Evolutionary conservation across 768 basidiomycete genomes (phyloP), one percentile per base, ranked within the genome.

Genomic region (Rhodotorula toruloides): DNA sequence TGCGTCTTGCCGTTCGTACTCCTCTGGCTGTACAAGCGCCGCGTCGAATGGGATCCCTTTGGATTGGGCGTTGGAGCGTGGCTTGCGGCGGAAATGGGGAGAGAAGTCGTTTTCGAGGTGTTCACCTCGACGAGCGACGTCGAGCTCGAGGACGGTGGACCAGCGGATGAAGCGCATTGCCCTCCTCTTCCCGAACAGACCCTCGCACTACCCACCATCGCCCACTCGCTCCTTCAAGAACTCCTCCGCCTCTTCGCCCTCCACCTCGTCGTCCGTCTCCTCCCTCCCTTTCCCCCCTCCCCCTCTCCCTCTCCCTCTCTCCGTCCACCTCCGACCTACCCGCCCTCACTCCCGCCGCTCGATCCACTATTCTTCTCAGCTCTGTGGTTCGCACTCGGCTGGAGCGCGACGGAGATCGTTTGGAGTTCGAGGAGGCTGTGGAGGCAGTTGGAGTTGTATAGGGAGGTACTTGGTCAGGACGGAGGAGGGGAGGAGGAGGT

Each of bases 301-400:
- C 50, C 61, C 14, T 25, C 58, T 27, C 47, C 54, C 10, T 7
- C 39, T 4, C 19, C 19, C 10, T 27, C 37, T 2, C 39, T 27
- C 6, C 42, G 8, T 7, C 44, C 42, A 32, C 25, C 31, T 25
- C 46, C 39, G 27, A 11, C 40, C 4, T 43, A 22, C 57, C 6
- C 34, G 29, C 27, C 60, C 66, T 1, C 59, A 34, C 61, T 69
- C 37, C 60, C 68, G 16, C 63, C 73, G 27, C 58, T 71, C 68
- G 61, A 72, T 58, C 63, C 68, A 10, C 66, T 71, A 40, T 72
- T 74, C 66, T 74, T 67, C 57, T 68, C 62, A n/a, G 73, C 67
- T 3, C 61, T 74, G 42, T 68, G 60, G 61, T 54, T 74, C 58
- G 63, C 68, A 9, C 61, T 74, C 21, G 71, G 73, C 7, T 72